phyloP scores from a whole-genome alignment of 495 filamentous ascomycete genomes.

The Neurospora tetraspora region DNA sequence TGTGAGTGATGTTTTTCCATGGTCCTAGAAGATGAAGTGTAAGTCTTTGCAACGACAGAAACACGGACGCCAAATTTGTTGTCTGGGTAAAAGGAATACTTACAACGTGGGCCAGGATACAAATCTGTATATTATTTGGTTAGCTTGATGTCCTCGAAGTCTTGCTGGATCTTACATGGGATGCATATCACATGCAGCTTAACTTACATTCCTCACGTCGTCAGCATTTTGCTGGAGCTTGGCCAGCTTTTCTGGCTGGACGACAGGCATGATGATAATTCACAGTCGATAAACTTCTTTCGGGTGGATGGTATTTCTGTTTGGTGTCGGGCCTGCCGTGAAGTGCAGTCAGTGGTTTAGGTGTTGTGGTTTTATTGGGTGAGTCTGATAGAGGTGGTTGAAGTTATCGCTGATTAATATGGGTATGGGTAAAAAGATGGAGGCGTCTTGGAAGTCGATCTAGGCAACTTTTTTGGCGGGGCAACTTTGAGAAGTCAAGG shows the following conservation, averaged over 20 bases:
- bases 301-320: neutral
- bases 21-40: slow-evolving; percentile 47
- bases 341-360: neutral
- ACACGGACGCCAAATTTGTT: neutral
- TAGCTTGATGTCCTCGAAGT: slow-evolving; percentile 3
- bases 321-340: neutral
- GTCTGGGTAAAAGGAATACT: neutral
- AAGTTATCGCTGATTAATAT: neutral
- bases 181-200: slow-evolving; percentile 27
- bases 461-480: neutral
- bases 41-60: neutral
- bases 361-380: neutral
- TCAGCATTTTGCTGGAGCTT: slow-evolving; percentile 74
- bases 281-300: neutral
- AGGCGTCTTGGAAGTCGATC: neutral
- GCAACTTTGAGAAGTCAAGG: neutral
- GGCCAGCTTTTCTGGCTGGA: slow-evolving; percentile 77
- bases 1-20: slow-evolving; percentile 96
- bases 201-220: slow-evolving; percentile 76
- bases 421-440: neutral
- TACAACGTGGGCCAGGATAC: slow-evolving; percentile 86
- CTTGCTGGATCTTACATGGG: slow-evolving; percentile 14
- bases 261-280: slow-evolving; percentile 64
- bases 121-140: slow-evolving; percentile 75
- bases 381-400: neutral